Evolutionary conservation across 148 eudicot genomes (phyloP), one percentile per base, ranked within the genome.

Genomic region (Silene latifolia): DNA sequence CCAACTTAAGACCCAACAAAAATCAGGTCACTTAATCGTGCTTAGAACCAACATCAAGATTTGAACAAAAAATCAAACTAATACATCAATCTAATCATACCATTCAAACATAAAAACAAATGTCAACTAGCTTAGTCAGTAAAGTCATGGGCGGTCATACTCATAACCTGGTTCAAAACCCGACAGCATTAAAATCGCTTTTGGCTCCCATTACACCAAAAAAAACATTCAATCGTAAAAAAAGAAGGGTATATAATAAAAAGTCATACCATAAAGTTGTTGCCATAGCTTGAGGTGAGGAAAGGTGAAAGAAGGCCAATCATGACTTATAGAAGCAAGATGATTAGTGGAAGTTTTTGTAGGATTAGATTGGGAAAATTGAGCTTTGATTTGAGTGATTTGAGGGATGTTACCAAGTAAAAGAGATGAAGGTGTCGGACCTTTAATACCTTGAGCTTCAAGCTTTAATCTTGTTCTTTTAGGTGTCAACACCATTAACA

Each of bases 221-320:
- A n/a, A n/a, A n/a, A n/a, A n/a, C n/a, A n/a, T n/a, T n/a, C n/a
- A n/a, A n/a, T n/a, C n/a, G n/a, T n/a, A n/a, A n/a, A n/a, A n/a
- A n/a, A n/a, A n/a, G n/a, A n/a, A n/a, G n/a, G n/a, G n/a, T n/a
- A n/a, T n/a, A 39, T 39, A 39, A 39, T 39, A 7, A 57, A 35
- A 1, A 54, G 60, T 56, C 24, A 63, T 83, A 88, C 91, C 91
- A 65, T 86, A 86, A 44, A 75, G 67, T 18, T 69, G 65, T 70
- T 74, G 70, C 89, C 91, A 88, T n/a, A 75, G 76, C 25, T 75
- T 44, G 15, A 88, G 76, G 75, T 86, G 85, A 47, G 88, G 84
- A 73, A 88, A 84, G 3, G 84, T 73, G 6, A 8, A 11, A 59
- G 83, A 54, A 67, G 83, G 51, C 91, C 91, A 88, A 56, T 82